Conservation (phyloP, 1,284 basidiomycete genomes). For the Stygiomarasmius scandens region DNA sequence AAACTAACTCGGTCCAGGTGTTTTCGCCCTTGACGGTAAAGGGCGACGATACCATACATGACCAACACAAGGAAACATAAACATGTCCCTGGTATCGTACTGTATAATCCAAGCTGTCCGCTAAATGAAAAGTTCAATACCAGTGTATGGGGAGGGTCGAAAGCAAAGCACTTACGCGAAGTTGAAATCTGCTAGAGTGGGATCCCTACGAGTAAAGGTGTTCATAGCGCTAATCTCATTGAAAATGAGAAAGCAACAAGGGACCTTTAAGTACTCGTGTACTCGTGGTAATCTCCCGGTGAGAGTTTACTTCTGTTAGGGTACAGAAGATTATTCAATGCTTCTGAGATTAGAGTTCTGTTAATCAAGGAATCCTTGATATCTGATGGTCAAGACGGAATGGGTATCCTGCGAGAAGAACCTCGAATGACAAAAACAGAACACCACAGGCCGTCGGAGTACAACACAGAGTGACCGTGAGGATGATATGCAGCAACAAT, state of each 20-base stretch:
- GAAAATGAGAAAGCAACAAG: not conserved
- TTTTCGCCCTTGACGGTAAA: slow-evolving; percentile 9
- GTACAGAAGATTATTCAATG: not conserved
- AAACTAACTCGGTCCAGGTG: slow-evolving; percentile 28
- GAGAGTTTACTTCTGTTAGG: not conserved
- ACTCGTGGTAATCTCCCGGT: not conserved
- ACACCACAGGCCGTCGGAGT: no score
- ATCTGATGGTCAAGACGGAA: no score
- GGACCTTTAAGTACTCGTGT: not conserved
- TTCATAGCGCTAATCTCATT: not conserved
- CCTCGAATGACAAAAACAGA: no score
- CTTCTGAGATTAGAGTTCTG: no score
- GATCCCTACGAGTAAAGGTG: not conserved
- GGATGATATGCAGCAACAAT: no score
- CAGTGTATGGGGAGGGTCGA: no score
- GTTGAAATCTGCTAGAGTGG: not conserved
- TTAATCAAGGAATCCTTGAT: no score
- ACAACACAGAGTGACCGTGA: no score
- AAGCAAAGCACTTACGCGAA: not conserved
- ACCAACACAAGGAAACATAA: slow-evolving; percentile 22
- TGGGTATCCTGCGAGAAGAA: no score
- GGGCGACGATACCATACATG: slow-evolving; percentile 17
- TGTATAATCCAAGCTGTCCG: slow-evolving; percentile 17
- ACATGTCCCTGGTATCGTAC: slow-evolving; percentile 22
- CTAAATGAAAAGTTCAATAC: no score